A percentile compares a stretch with the other conserved stretches of the same genome.
Conservation (phyloP, 2,329 filamentous ascomycete genomes). For the Phyllachora maydis region DNA sequence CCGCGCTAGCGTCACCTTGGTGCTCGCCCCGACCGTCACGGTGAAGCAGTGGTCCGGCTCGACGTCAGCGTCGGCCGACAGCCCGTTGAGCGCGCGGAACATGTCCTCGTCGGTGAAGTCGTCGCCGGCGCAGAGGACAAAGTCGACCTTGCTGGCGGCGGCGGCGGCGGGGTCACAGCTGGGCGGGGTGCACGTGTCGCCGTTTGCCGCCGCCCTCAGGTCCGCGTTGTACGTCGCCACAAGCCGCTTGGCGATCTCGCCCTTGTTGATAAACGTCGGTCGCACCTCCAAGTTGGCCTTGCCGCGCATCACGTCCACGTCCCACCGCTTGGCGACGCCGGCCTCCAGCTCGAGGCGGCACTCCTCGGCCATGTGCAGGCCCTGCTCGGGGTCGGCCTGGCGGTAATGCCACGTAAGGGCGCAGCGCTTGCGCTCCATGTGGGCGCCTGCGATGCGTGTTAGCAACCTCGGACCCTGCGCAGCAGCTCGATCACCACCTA, state of each 20-base stretch:
- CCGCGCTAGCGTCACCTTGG: slow-evolving; percentile 74
- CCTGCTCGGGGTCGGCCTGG: slow-evolving; percentile 70
- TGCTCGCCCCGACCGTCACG: slow-evolving; percentile 78
- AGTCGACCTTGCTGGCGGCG: slow-evolving; percentile 43
- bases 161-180: slow-evolving; percentile 7
- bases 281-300: slow-evolving; percentile 95
- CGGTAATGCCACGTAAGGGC: slow-evolving; percentile 97
- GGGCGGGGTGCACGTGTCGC: no score
- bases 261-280: slow-evolving; percentile 96
- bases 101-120: slow-evolving; percentile 96
- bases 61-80: slow-evolving; percentile 20
- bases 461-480: slow-evolving; percentile 2
- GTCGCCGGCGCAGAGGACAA: slow-evolving; percentile 80
- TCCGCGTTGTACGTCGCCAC: slow-evolving; percentile 50
- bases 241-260: slow-evolving; percentile 74
- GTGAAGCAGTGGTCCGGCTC: slow-evolving; percentile 57
- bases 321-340: slow-evolving; percentile 58
- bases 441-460: slow-evolving; percentile 38
- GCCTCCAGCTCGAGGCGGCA: slow-evolving; percentile 66
- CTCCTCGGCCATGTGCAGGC: slow-evolving; percentile 56
- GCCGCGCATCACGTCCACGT: slow-evolving; percentile 90
- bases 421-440: slow-evolving; percentile 85
- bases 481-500: slow-evolving; percentile 14
- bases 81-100: slow-evolving; percentile 61
- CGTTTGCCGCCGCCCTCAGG: slow-evolving; percentile 2